Evolutionary conservation across 192 early-diverging fungal genomes (phyloP), one percentile per base, ranked within the genome.

Genomic region (Geranomyces michiganensis): DNA sequence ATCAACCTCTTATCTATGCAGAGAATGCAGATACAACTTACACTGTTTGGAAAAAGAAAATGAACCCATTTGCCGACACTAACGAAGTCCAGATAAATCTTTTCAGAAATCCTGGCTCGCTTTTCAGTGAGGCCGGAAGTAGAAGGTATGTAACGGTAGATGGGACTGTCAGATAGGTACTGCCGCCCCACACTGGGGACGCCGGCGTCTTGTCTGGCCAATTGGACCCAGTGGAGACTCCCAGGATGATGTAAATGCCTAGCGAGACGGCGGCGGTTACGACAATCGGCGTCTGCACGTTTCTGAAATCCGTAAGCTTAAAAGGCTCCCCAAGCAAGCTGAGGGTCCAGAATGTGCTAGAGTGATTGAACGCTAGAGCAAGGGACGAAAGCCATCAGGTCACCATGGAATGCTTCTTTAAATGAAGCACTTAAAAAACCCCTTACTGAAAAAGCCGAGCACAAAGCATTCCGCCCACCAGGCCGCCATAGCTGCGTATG

Each of bases 171-270:
- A 21, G 30, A 41, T 33, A 65, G n/a, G n/a, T 21, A 46, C n/a
- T 41, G 13, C 62, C 62, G 36, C 62, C 59, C 33, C 59, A 53
- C 15, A 53, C 51, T 6, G 51, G 21, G 21, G 51, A 53, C 3
- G 51, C 51, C 51, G 51, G 51, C 6, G 19, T 15, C 3, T 53
- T 8, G 21, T 24, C 21, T 26, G 51, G 51, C 51, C 51, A 53
- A 2, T n/a, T 53, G 51, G 26, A 53, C 36, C 36, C 36, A 41
- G 36, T 41, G 21, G 51, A 4, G 51, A n/a, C 6, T 26, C 51
- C 51, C 3, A 53, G 3, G 26, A 53, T n/a, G 51, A 53, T 53
- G 15, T 53, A 53, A 4, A 53, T 17, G 51, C 51, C 51, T n/a
- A 6, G 3, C 21, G 51, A 24, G 51, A 15, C 51, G 3, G 17